Evolutionary conservation across 2,329 filamentous ascomycete genomes (phyloP).

Genomic region (Neopestalotiopsis sp.): DNA sequence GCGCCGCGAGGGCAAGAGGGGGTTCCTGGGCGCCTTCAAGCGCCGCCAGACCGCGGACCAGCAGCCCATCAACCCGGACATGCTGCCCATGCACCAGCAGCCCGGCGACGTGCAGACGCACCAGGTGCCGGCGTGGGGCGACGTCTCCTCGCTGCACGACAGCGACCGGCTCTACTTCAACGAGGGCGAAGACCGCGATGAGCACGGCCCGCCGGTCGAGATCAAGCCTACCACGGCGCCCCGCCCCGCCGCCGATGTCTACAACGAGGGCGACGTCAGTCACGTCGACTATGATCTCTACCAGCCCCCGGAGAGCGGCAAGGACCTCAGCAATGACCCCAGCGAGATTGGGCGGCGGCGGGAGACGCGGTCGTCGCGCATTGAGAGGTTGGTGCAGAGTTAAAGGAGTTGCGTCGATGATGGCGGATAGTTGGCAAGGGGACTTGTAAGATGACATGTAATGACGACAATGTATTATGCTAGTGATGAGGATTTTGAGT

Average conservation of each 20-base stretch:
- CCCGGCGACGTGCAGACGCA: constrained; percentile 13
- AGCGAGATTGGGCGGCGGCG: constrained; percentile 2
- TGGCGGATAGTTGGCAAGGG: neutral
- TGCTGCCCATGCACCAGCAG: constrained; percentile 9
- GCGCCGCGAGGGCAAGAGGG: constrained; percentile 11
- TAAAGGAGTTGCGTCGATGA: neutral
- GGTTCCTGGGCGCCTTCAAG: neutral
- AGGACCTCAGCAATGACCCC: constrained; percentile 5
- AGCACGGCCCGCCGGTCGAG: constrained; percentile 10
- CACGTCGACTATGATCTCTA: constrained; percentile 10
- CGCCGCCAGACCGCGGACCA: neutral
- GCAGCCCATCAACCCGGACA: constrained; percentile 5
- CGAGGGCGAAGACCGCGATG: constrained; percentile 1
- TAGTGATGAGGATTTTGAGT: neutral
- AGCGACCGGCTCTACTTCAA: constrained; percentile 13
- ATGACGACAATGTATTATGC: neutral
- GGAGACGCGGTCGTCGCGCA: neutral
- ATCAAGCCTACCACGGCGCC: constrained; percentile 12
- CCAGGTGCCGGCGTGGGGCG: constrained; percentile 6
- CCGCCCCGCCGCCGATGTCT: neutral
- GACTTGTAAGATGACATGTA: neutral
- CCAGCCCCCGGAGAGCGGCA: neutral
- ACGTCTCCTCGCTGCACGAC: constrained; percentile 10
- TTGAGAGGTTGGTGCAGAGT: constrained; percentile 12
- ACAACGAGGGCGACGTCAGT: constrained; percentile 7